Evolutionary conservation across 2,329 filamentous ascomycete genomes (phyloP), one percentile per base, ranked within the genome.

Genomic region (Alternaria consortialis): DNA sequence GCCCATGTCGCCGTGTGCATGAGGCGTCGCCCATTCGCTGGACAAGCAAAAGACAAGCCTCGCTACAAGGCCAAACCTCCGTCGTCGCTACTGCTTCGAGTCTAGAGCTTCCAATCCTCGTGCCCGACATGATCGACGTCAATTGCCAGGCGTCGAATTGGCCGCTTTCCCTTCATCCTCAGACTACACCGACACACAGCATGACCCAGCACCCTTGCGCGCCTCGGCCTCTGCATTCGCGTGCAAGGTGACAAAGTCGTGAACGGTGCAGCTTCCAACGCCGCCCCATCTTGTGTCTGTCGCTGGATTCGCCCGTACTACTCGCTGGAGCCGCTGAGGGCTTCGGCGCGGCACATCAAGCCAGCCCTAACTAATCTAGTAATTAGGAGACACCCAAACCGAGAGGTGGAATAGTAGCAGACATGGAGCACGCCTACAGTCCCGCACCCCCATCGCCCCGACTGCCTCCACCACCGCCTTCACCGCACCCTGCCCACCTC

Each of bases 281-380:
- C 44, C 57, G 54, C 59, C 59, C 56, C 64, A 58, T 65, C 53
- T 63, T 55, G 46, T 37, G 42, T 48, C 43, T 56, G 61, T 42
- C 31, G 58, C 56, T 67, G 67, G 65, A 72, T 73, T 67, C 55
- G 69, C 53, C 48, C 58, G 47, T 58, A 60, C 63, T 44, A 63
- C 52, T 71, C 63, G 62, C 67, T 70, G 68, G 67, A 76, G 73
- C 74, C 74, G 73, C 75, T 71, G 69, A 62, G 69, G 71, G 73
- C 71, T 73, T 76, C 60, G 68, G 61, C 48, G 63, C 72, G 53
- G 53, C 42, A 46, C 42, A 46, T 48, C 34, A 11, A 64, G 67
- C 63, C 63, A 70, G 60, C 62, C 68, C 59, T 55, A 59, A 48
- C 53, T 47, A 20, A 40, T 58, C 51, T 37, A 12, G 42, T 34